Percentiles rank a stretch among this genome's conserved stretches.
Evolutionary conservation across 257 asterid species (phyloP).

Genomic region (Solanum lycopersicoides): DNA sequence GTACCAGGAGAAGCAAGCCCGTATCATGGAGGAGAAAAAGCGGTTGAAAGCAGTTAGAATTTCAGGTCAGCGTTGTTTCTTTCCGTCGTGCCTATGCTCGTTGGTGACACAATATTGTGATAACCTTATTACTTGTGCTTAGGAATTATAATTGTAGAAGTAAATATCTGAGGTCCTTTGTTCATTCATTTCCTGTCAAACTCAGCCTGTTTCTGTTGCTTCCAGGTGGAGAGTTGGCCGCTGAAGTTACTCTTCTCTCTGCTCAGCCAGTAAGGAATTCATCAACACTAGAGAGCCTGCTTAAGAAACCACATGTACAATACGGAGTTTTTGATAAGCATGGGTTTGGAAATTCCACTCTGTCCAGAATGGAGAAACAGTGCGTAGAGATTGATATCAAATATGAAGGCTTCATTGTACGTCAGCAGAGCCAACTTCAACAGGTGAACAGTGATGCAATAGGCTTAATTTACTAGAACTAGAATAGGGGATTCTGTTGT

Average conservation of each 20-base stretch:
- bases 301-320: slow-evolving; percentile 87
- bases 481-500: background rate
- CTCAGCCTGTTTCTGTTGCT: background rate
- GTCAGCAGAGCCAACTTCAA: slow-evolving; percentile 83
- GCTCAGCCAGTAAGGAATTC: slow-evolving; percentile 80
- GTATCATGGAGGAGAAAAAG: slow-evolving; percentile 69
- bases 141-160: background rate
- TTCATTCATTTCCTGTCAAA: background rate
- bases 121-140: background rate
- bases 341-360: slow-evolving; percentile 71
- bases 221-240: slow-evolving; percentile 75
- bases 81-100: background rate
- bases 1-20: slow-evolving; percentile 80
- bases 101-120: background rate
- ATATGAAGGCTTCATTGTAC: slow-evolving; percentile 88
- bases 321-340: slow-evolving; percentile 77
- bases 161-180: background rate
- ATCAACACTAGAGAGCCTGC: slow-evolving; percentile 80
- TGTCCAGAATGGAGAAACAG: slow-evolving; percentile 73
- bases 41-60: slow-evolving; percentile 59
- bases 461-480: background rate
- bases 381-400: slow-evolving; percentile 91
- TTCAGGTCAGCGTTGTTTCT: slow-evolving; percentile 42
- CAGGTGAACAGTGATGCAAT: slow-evolving; percentile 40
- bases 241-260: slow-evolving; percentile 60